Percentiles rank a stretch among this genome's conserved stretches.
Evolutionary conservation across 2,329 filamentous ascomycete species (phyloP).

Genomic region (Venturia pyrina): DNA sequence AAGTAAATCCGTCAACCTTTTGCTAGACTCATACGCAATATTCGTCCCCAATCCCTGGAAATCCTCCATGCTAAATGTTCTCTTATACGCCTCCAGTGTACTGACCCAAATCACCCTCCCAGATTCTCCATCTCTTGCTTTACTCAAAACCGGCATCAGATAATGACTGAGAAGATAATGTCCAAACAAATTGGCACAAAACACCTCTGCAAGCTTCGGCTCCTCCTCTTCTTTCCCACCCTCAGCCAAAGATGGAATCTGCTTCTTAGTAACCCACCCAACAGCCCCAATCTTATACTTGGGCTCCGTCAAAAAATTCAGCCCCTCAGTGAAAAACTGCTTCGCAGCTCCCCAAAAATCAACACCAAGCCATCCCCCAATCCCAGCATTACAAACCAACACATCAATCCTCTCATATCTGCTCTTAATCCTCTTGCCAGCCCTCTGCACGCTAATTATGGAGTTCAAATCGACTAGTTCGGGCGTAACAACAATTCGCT

Average conservation of each 20-base stretch:
- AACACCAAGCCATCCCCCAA: slow-evolving; percentile 76
- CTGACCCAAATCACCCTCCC: slow-evolving; percentile 80
- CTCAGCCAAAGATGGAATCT: slow-evolving; percentile 30
- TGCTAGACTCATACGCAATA: slow-evolving; percentile 73
- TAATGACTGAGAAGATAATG: slow-evolving; percentile 85
- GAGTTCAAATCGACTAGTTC: slow-evolving; percentile 49
- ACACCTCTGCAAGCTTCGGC: slow-evolving; percentile 66
- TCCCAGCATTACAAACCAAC: slow-evolving; percentile 77
- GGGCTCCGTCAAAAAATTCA: slow-evolving; percentile 69
- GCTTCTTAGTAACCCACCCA: slow-evolving; percentile 44
- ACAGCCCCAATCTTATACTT: slow-evolving; percentile 58
- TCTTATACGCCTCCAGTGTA: slow-evolving; percentile 60
- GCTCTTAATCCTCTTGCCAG: slow-evolving; percentile 43
- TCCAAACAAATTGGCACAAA: slow-evolving; percentile 87
- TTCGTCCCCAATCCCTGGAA: slow-evolving; percentile 59
- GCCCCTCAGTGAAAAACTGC: slow-evolving; percentile 51
- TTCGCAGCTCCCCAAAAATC: slow-evolving; percentile 55
- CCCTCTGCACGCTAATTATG: slow-evolving; percentile 43
- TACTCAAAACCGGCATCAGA: slow-evolving; percentile 59
- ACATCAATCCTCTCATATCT: slow-evolving; percentile 63
- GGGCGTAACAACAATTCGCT: slow-evolving; percentile 40
- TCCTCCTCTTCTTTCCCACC: slow-evolving; percentile 26
- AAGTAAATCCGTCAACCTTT: slow-evolving; percentile 77
- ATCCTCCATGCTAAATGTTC: slow-evolving; percentile 55
- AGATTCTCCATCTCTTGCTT: slow-evolving; percentile 29